Conservation (phyloP, 2,329 filamentous ascomycete species). For the Akanthomyces muscarius region DNA sequence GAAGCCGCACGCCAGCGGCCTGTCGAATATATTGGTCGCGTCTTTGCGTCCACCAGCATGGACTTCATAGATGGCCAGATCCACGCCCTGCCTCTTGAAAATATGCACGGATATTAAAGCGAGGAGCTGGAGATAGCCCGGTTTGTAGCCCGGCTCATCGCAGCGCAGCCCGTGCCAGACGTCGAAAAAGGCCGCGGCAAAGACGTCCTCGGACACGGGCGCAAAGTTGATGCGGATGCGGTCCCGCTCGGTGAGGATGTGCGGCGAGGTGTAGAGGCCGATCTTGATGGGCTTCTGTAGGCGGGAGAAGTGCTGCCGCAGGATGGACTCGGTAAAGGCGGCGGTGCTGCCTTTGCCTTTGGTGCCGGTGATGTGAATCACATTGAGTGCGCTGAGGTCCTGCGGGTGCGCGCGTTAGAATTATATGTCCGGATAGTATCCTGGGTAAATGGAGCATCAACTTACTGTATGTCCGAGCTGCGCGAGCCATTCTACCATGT, state of each 20-base stretch:
- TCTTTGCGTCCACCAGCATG: constrained; percentile 45
- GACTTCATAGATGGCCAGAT: constrained; percentile 42
- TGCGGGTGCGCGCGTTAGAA: neutral
- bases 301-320: constrained; percentile 28
- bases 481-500: constrained; percentile 10
- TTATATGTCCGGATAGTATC: neutral
- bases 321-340: constrained; percentile 42
- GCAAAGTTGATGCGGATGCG: constrained; percentile 39
- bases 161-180: constrained; percentile 35
- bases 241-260: constrained; percentile 41
- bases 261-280: constrained; percentile 48
- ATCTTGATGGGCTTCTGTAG: constrained; percentile 28
- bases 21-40: constrained; percentile 44
- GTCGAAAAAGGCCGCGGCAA: constrained; percentile 43
- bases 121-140: constrained; percentile 36
- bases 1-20: constrained; percentile 41
- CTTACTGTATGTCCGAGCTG: constrained; percentile 10
- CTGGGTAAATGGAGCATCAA: neutral
- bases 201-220: constrained; percentile 34
- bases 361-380: constrained; percentile 50
- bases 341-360: constrained; percentile 54
- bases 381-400: constrained; percentile 32
- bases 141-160: constrained; percentile 19
- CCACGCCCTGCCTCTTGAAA: constrained; percentile 41
- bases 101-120: constrained; percentile 41